These are phyloP conservation scores for Akanthomyces uredinophilus DNA, from an alignment of 2,329 filamentous ascomycete genomes.

Conservation along the genomic window DNA sequence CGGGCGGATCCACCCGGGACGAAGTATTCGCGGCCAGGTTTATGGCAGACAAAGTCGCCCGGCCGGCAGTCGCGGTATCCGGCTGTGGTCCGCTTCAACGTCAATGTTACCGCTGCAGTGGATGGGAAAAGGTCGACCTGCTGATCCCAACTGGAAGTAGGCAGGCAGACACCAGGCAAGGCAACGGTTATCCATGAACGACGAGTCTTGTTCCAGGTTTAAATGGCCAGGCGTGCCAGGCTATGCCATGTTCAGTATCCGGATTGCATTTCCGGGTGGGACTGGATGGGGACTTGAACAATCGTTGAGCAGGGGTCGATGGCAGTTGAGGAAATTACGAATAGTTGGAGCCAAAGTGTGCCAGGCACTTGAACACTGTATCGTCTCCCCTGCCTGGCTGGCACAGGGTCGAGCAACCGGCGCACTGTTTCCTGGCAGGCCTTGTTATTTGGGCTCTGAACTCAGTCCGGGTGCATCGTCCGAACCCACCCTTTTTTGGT, in stretches of 20 bases:
- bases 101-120: neutral
- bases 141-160: neutral
- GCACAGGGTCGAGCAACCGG: no score
- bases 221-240: neutral
- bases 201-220: neutral
- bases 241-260: neutral
- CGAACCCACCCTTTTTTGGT: neutral
- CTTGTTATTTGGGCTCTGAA: neutral
- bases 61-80: neutral
- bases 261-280: neutral
- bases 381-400: no score
- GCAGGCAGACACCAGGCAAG: no score
- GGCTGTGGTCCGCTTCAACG: neutral
- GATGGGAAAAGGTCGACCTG: neutral
- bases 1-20: neutral
- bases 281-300: neutral
- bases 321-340: neutral
- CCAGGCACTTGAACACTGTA: no score
- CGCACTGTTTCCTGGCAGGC: neutral
- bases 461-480: neutral
- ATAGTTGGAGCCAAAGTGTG: no score
- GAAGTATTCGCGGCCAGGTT: no score
- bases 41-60: no score
- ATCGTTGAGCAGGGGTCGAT: neutral
- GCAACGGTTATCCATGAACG: neutral